Evolutionary conservation across 73 alveolate genomes (phyloP), one percentile per base, ranked within the genome.

Genomic region (Paramecium caudatum): DNA sequence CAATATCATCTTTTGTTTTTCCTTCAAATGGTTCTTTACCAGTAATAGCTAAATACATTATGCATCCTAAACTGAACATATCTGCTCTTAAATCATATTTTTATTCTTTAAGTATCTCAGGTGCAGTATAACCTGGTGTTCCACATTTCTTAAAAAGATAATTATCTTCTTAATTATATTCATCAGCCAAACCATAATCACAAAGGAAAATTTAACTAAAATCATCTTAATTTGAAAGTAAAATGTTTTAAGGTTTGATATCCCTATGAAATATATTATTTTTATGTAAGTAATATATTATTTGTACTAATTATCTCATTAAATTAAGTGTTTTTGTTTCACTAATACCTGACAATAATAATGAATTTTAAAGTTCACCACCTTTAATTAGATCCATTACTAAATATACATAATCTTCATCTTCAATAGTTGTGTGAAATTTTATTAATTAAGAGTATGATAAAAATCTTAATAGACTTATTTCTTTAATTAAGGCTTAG

Each of bases 221-320:
- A 17, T 91, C 90, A 1, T 87, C 88, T 90, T 95, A 61, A 82
- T 82, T 87, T 91, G 74, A 93, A 61, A 94, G 82, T 69, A 95
- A 81, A 65, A 95, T 94, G 83, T 95, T 95, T 87, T 95, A 97
- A 25, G 96, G 97, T 62, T 95, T 95, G 63, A 95, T 61, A 95
- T 95, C 98, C 82, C 98, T 87, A 94, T 95, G 98, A 21, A 95
- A 83, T 27, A 95, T 90, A 16, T 93, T 93, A 37, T 92, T 93
- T 50, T 93, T 85, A 87, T 94, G 98, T 47, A 94, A 84, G 83
- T 95, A 94, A 39, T 63, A 49, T 41, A 86, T 16, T 10, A 81
- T 90, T 62, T 78, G 36, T 74, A 74, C 19, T 74, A 74, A 74
- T 45, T 74, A 39, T 19, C 43, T 41, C n/a, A 74, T 45, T 15